Evolutionary conservation across 1,139 yeast species (phyloP), one percentile per base, ranked within the genome.

Genomic region (Suhomyces wounanorum): DNA sequence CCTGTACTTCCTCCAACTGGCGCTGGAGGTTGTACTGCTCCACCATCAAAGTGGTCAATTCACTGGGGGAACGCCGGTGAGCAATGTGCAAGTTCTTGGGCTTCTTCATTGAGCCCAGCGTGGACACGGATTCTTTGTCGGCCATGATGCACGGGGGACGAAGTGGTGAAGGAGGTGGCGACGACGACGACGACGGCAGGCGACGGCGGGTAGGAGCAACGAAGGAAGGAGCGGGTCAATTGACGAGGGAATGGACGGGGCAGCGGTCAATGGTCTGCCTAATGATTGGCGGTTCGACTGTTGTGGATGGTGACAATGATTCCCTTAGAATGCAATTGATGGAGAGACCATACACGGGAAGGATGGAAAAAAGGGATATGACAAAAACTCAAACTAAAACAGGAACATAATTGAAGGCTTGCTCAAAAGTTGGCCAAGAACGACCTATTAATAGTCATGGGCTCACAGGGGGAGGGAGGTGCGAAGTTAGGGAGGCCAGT

Each of bases 1-100:
- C 92, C 66, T 91, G 96, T 3, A 89, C 96, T 58, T 85, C 80
- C 62, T 92, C 97, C 71, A 91, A 78, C 67, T 92, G 97, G 61
- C 95, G 90, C 68, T 92, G 97, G 53, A 94, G 79, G 56, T 94
- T 91, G 68, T 92, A 84, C 66, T 91, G 97, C 68, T 91, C 97
- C 61, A 89, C 83, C 96, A 94, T 92, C 57, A 94, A 76, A 52
- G 89, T 89, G n/a, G 98, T 92, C 67, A 94, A 78, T 67, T 94
- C 99, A 59, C 94, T 85, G 23, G 97, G 97, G 4, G 97, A 88
- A 55, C 97, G 81, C 63, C 98, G 81, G 65, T 92, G 98, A 25
- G 98, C 98, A 59, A 92, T 91, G 70, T 90, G 96, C 57, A 92
- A 68, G 59, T 74, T 75, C 51, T 67, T 71, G 17, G 74, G 69